Base-by-base conservation (phyloP, 768 basidiomycete genomes). In the Lepiota subincarnata region DNA sequence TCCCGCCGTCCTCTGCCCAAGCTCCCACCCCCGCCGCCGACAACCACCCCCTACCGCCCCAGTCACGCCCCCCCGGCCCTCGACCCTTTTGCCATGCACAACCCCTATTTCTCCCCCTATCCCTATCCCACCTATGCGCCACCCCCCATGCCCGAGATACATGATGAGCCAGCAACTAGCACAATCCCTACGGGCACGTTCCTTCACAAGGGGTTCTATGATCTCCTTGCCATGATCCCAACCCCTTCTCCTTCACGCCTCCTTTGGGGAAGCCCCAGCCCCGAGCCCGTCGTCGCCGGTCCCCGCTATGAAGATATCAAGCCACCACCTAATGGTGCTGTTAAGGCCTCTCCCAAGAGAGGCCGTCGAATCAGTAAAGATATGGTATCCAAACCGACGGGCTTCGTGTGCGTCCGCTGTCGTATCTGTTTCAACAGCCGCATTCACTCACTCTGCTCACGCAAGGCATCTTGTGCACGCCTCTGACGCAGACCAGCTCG, bases 161-260 rank as follows among this genome's bases (percentile, higher is more conserved):
- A 72, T 60, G 70, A 79, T 61, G 72, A 74, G 53, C 70, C 71
- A 31, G 55, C 60, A 3, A 61, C 72, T n/a, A 75, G 75, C 28
- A 74, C 78, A 53, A 69, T 86, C 58, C 82, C 82, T 49, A 79
- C 77, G 12, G 88, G 86, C 22, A 88, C 88, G 6, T 71, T 92
- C 48, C 73, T 92, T 36, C 90, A 93, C 78, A 87, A 89, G 59
- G 92, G 89, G n/a, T 92, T 92, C 75, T 92, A 90, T 69, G 88
- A 91, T 73, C 78, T 92, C 26, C 75, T 91, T 35, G 77, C 89
- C 20, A 79, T 90, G 74, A 87, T 89, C 58, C 86, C 85, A 38
- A 86, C 84, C 1, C 84, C 83, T 42, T 79, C 77, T 40, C 81
- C 87, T 14, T 87, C 86, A 47, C 77, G 84, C 38, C 72, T 87